A percentile compares a stretch with the other conserved stretches of the same genome.
Conservation (phyloP, 495 filamentous ascomycete species). For the Neurospora sublineolata region DNA sequence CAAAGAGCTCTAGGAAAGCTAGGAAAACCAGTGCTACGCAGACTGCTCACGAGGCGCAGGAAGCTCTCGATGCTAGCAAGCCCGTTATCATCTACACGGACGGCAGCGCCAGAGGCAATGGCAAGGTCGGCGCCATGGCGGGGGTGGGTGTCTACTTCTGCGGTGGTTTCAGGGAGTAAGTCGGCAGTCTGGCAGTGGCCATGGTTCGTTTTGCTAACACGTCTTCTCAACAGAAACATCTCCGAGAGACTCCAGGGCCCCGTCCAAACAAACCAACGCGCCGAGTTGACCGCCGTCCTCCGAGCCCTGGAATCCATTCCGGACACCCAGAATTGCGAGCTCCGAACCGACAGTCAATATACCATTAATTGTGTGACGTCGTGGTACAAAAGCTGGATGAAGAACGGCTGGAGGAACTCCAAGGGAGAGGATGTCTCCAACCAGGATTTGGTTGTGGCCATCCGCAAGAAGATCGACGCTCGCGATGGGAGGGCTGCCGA, state of each 20-base stretch:
- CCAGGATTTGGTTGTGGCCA: conserved; percentile 64
- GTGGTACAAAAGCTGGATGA: conserved; percentile 72
- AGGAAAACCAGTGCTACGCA: conserved; percentile 30
- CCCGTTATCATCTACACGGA: conserved; percentile 74
- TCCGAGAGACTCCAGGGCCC: conserved; percentile 67
- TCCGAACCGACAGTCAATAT: conserved; percentile 78
- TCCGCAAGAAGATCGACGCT: conserved; percentile 60
- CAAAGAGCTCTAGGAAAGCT: conserved; percentile 51
- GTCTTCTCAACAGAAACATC: conserved; percentile 44
- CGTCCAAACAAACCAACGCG: conserved; percentile 85
- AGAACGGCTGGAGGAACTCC: conserved; percentile 67
- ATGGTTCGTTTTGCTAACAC: not conserved
- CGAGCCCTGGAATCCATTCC: conserved; percentile 65
- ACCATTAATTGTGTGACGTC: conserved; percentile 79
- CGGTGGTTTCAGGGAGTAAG: conserved; percentile 53
- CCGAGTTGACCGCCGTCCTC: conserved; percentile 79
- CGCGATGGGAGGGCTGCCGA: conserved; percentile 46
- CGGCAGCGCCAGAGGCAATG: conserved; percentile 73
- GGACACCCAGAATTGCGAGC: conserved; percentile 44
- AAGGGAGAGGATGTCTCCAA: conserved; percentile 68
- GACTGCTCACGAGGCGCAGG: not conserved
- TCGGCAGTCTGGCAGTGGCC: not conserved
- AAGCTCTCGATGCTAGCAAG: conserved; percentile 27
- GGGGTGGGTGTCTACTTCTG: conserved; percentile 89
- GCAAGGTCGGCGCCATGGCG: conserved; percentile 54